Percentiles rank a stretch among this genome's conserved stretches.
Evolutionary conservation across 768 basidiomycete species (phyloP).

Genomic region (Ramaria sp.): DNA sequence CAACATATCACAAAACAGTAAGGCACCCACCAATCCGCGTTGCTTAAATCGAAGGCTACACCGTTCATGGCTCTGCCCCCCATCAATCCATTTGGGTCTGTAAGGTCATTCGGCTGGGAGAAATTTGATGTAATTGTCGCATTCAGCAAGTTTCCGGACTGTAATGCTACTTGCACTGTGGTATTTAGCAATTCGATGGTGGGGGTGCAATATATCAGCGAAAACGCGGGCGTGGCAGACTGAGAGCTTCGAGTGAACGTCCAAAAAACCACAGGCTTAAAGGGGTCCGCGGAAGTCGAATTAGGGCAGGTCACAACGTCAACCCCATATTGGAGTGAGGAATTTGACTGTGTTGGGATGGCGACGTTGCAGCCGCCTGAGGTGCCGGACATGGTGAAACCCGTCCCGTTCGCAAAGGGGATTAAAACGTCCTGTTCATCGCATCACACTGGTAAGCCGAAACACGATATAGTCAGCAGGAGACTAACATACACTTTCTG

Average conservation of each 20-base stretch:
- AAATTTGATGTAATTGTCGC: constrained; percentile 30
- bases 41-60: constrained; percentile 34
- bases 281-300: constrained; percentile 20
- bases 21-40: constrained; percentile 22
- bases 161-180: constrained; percentile 33
- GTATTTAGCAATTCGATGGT: constrained; percentile 35
- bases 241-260: constrained; percentile 36
- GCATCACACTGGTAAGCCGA: not conserved
- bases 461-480: not conserved
- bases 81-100: constrained; percentile 27
- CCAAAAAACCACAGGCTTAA: constrained; percentile 46
- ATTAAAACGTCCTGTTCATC: not conserved
- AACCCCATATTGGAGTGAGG: constrained; percentile 2
- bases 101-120: constrained; percentile 31
- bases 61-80: constrained; percentile 44
- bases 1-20: not conserved
- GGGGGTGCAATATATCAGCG: constrained; percentile 28
- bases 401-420: not conserved
- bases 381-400: not conserved
- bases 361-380: not conserved
- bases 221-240: constrained; percentile 32
- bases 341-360: not conserved
- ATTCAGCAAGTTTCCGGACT: constrained; percentile 31
- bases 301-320: not conserved
- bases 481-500: constrained; percentile 20